Base-by-base conservation (phyloP, 176 grass and related monocot species). In the Triticum monococcum region DNA sequence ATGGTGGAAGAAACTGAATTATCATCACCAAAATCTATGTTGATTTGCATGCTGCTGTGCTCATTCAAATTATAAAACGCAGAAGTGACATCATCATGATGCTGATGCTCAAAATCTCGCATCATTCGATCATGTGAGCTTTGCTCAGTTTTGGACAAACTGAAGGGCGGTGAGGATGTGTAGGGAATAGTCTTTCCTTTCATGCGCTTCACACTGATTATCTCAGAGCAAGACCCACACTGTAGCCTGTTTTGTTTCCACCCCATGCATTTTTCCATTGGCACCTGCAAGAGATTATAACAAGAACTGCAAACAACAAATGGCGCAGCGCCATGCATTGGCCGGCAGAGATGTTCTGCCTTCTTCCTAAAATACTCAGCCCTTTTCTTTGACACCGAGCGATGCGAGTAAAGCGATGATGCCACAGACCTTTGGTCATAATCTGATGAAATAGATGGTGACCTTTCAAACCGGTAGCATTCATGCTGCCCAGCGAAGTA, bases 321-420 rank as follows among this genome's bases (percentile, higher is more conserved):
- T 20, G 97, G 97, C 54, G 92, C 89, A 6, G 97, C 97, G 5
- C 97, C 97, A 69, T 89, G 82, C 48, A 94, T 84, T 63, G 97
- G 91, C 33, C 80, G 86, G 73, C 89, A 96, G 81, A 65, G 77
- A 74, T 68, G 83, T 48, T 90, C 88, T 40, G 86, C 85, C 79
- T 84, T 94, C 82, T 90, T 94, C 82, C 91, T 86, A 71, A 83
- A 83, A 62, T 85, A 91, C 85, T 80, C 84, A 5, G 70, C 88
- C 59, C 90, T 91, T 87, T 72, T 87, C 68, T 91, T 87, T 3
- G 91, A 85, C 31, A 83, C 79, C 0, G 78, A 80, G 20, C 85
- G 82, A 26, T 88, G 86, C 8, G 91, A 93, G 91, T 91, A 91
- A 22, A 86, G 54, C 0, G 95, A 85, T 12, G 92, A 92, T 11